Conservation (phyloP, 1,284 basidiomycete species). For the Phellopilus nigrolimitatus region DNA sequence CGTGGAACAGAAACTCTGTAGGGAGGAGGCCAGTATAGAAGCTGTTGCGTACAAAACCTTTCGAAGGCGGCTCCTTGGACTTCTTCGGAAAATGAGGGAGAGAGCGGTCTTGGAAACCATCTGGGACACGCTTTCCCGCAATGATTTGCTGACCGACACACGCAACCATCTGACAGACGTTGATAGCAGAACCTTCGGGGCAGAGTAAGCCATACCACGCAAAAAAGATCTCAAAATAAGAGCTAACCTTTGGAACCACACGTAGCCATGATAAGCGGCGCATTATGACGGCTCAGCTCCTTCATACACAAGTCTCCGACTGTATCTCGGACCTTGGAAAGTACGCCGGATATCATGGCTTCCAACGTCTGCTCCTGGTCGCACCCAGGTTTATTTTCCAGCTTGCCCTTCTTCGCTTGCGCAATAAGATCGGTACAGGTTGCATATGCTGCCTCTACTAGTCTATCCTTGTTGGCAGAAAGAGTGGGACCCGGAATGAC, state of each 20-base stretch:
- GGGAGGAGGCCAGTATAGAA: conserved; percentile 95
- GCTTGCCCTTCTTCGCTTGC: conserved; percentile 85
- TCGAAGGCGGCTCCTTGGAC: conserved; percentile 94
- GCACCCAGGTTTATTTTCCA: conserved; percentile 96
- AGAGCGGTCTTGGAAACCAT: conserved; percentile 99
- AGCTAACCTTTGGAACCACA: conserved; percentile 95
- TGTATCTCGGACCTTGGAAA: conserved; percentile 93
- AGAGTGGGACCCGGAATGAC: conserved; percentile 93
- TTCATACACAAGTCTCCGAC: conserved; percentile 98
- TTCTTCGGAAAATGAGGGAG: conserved; percentile 99
- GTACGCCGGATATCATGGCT: conserved; percentile 87
- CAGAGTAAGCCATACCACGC: not conserved
- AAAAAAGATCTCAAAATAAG: not conserved
- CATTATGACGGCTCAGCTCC: conserved; percentile 94
- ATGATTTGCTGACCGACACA: conserved; percentile 99
- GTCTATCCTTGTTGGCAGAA: conserved; percentile 75
- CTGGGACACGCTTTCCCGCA: conserved; percentile 94
- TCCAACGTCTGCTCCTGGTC: conserved; percentile 97
- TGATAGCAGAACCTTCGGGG: conserved; percentile 87
- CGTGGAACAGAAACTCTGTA: conserved; percentile 98
- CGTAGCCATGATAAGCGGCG: conserved; percentile 98
- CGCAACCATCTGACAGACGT: conserved; percentile 99
- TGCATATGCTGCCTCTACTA: conserved; percentile 87
- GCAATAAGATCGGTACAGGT: conserved; percentile 87
- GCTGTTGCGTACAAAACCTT: conserved; percentile 97